phyloP scores from a whole-genome alignment of 208 protist species.

The Phytomonas francai region DNA sequence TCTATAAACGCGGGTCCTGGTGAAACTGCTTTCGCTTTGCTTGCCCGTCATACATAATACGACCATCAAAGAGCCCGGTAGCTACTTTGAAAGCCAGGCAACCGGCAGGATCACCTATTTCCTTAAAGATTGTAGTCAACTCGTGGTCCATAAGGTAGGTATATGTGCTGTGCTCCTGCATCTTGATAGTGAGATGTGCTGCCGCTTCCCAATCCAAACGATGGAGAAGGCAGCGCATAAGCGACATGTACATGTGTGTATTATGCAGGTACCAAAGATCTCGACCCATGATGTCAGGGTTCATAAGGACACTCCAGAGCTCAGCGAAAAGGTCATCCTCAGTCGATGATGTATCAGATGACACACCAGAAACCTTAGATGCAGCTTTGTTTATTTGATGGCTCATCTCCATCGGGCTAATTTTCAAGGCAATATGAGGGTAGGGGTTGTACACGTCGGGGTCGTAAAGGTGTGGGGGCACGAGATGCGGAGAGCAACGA shows the following conservation, averaged over 20 bases:
- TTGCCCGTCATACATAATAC: constrained; percentile 71
- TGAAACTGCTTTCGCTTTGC: constrained; percentile 39
- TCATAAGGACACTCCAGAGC: constrained; percentile 64
- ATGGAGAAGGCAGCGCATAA: constrained; percentile 73
- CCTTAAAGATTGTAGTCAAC: constrained; percentile 65
- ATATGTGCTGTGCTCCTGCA: constrained; percentile 62
- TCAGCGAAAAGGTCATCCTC: constrained; percentile 64
- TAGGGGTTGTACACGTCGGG: constrained; percentile 75
- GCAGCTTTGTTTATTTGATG: not conserved
- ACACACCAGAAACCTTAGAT: not conserved
- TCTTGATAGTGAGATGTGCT: constrained; percentile 62
- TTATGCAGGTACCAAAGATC: constrained; percentile 80
- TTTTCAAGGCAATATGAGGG: constrained; percentile 40
- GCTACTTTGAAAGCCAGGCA: constrained; percentile 84
- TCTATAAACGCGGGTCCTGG: constrained; percentile 20
- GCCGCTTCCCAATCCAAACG: constrained; percentile 84
- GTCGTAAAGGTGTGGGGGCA: constrained; percentile 74
- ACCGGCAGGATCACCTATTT: constrained; percentile 79
- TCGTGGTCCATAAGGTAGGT: constrained; percentile 85
- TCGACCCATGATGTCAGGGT: constrained; percentile 42
- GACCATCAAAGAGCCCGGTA: constrained; percentile 82
- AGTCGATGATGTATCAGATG: not conserved
- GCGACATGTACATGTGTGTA: constrained; percentile 73
- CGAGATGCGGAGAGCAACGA: constrained; percentile 29
- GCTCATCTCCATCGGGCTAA: constrained; percentile 7